These are phyloP conservation scores for Apiotrichum akiyoshidainum DNA, from an alignment of 1,284 basidiomycete genomes.

Conservation along the genomic window DNA sequence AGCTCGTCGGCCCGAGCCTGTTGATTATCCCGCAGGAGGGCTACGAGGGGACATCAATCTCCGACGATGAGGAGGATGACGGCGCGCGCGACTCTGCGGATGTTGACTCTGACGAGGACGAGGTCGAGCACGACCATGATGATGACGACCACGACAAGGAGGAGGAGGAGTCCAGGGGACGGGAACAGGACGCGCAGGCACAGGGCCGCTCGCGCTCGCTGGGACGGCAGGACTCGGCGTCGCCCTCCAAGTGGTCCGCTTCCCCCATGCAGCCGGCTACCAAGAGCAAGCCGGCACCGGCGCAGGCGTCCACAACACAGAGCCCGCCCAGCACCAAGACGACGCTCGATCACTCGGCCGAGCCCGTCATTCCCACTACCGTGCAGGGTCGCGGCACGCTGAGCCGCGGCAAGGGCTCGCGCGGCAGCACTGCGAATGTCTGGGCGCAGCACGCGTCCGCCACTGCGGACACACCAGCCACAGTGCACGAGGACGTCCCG, in stretches of 20 bases:
- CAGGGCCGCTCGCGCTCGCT: slow-evolving; percentile 8
- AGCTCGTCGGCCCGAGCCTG: slow-evolving; percentile 70
- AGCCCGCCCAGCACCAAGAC: slow-evolving; percentile 17
- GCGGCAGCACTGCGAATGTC: slow-evolving; percentile 9
- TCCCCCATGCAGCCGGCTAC: slow-evolving; percentile 19
- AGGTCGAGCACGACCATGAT: slow-evolving; percentile 16
- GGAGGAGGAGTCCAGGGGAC: slow-evolving; percentile 6
- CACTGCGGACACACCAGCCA: background rate
- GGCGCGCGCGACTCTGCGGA: slow-evolving; percentile 1
- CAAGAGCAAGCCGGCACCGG: slow-evolving; percentile 21
- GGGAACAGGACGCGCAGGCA: slow-evolving; percentile 4
- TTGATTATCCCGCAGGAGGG: slow-evolving; percentile 65
- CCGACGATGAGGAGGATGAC: slow-evolving; percentile 20
- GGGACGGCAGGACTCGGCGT: slow-evolving; percentile 5
- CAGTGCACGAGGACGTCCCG: background rate
- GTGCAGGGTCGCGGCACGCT: slow-evolving; percentile 16
- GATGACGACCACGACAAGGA: slow-evolving; percentile 11
- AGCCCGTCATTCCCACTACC: slow-evolving; percentile 7
- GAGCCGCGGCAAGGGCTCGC: slow-evolving; percentile 21
- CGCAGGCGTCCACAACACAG: slow-evolving; percentile 14
- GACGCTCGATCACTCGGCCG: slow-evolving; percentile 4
- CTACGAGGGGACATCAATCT: slow-evolving; percentile 14
- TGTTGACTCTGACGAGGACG: slow-evolving; percentile 6
- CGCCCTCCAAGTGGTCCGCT: slow-evolving; percentile 15
- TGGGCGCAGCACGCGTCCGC: background rate